Conservation (phyloP, 148 eudicot genomes). For the Pouteria glomerata region DNA sequence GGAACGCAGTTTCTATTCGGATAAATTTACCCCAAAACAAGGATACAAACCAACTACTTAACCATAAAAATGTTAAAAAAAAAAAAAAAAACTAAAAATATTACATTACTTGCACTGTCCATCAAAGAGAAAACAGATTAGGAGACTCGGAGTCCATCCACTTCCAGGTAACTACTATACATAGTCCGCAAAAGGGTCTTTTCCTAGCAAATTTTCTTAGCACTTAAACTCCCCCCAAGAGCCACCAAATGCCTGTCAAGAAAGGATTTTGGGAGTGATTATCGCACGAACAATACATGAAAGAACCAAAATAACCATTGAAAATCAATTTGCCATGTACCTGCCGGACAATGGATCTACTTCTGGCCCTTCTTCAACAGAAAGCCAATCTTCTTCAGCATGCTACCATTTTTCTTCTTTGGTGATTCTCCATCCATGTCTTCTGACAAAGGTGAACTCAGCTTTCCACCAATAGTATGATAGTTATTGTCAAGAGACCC, state of each 20-base stretch:
- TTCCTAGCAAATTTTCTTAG: not conserved
- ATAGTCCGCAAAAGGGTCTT: not conserved
- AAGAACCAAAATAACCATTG: not conserved
- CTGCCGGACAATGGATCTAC: conserved; percentile 22
- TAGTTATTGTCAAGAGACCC: conserved; percentile 52
- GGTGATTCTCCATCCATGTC: conserved; percentile 64
- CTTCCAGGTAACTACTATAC: conserved; percentile 9
- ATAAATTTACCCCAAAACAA: not conserved
- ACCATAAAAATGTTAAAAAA: not conserved
- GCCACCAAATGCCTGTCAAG: conserved; percentile 4
- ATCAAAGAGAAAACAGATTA: not conserved
- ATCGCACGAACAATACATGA: not conserved
- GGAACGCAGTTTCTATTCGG: no score
- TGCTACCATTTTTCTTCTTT: conserved; percentile 69
- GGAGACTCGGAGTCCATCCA: not conserved
- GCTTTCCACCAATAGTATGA: conserved; percentile 56
- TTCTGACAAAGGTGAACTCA: conserved; percentile 64
- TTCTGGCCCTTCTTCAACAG: conserved; percentile 74
- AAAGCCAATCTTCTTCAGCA: conserved; percentile 76
- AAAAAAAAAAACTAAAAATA: no score
- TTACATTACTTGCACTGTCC: not conserved
- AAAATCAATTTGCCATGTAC: not conserved
- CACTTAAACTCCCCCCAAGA: not conserved
- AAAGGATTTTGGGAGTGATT: not conserved
- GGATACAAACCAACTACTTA: not conserved